Percentiles rank a stretch among this genome's conserved stretches.
These are phyloP conservation scores for Ustilago crameri DNA, from an alignment of 1,284 basidiomycete genomes.

Conservation along the genomic window DNA sequence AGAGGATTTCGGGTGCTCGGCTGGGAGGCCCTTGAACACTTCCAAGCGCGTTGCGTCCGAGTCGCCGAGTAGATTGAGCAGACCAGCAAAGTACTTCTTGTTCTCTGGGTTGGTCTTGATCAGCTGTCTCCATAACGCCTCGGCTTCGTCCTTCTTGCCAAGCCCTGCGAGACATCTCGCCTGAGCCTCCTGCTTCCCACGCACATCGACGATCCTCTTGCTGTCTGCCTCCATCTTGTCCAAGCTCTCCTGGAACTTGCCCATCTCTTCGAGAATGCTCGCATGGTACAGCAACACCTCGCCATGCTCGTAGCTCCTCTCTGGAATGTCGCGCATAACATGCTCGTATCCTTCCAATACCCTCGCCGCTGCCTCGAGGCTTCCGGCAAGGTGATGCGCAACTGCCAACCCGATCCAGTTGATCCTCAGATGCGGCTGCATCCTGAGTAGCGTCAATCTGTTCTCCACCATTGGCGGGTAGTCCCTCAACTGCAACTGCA, in stretches of 20 bases:
- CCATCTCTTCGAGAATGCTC: slow-evolving; percentile 80
- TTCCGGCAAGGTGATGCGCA: slow-evolving; percentile 85
- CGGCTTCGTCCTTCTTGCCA: slow-evolving; percentile 75
- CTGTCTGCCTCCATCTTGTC: slow-evolving; percentile 38
- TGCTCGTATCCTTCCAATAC: slow-evolving; percentile 76
- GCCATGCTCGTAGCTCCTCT: slow-evolving; percentile 75
- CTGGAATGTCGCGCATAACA: slow-evolving; percentile 56
- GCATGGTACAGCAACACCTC: slow-evolving; percentile 87
- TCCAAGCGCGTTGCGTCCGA: slow-evolving; percentile 69
- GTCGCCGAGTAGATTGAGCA: slow-evolving; percentile 77
- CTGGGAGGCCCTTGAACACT: slow-evolving; percentile 43
- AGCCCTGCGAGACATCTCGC: slow-evolving; percentile 73
- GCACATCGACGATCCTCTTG: slow-evolving; percentile 67
- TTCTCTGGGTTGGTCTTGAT: slow-evolving; percentile 88
- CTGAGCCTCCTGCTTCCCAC: slow-evolving; percentile 39
- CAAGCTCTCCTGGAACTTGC: slow-evolving; percentile 70
- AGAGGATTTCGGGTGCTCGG: slow-evolving; percentile 51
- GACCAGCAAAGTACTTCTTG: slow-evolving; percentile 81
- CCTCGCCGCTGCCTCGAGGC: slow-evolving; percentile 78
- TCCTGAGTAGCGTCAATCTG: slow-evolving; percentile 80
- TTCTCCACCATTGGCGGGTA: slow-evolving; percentile 84
- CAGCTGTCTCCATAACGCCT: slow-evolving; percentile 80
- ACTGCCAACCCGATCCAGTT: slow-evolving; percentile 92
- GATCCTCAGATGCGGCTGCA: slow-evolving; percentile 84
- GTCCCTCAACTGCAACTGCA: slow-evolving; percentile 89